Base-by-base conservation (phyloP, 2,329 filamentous ascomycete genomes). In the Fusarium euwallaceae region DNA sequence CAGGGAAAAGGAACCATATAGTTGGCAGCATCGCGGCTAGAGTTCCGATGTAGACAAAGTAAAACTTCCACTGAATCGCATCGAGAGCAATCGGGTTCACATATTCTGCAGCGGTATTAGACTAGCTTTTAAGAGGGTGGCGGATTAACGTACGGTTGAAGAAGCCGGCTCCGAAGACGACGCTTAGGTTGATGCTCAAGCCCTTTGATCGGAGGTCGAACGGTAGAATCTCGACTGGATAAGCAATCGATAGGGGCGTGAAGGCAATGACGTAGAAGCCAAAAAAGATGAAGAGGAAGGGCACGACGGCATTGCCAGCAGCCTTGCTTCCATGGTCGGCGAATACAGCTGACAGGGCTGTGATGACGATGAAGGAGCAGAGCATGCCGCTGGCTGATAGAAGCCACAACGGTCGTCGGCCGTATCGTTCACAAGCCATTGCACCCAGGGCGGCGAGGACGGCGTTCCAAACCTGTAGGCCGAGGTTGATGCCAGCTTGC, bases 1-100 rank as follows among this genome's bases (percentile, higher is more conserved):
- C 72, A 0, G 72, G 72, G 14, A 74, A 74, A 6, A 66, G 29
- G 11, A 74, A 72, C 68, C 65, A 75, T 11, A 74, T 67, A 9
- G 63, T 59, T 0, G 29, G 48, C 2, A 69, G 27, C 29, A 70
- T 56, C 10, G 55, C 48, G 1, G 69, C 16, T 10, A 75, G 58
- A 1, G 61, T 61, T 4, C 43, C 72, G 2, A 74, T 62, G 43
- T 74, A 75, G 14, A 75, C 71, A 8, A 66, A 51, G 45, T 74
- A 75, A 14, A 62, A 75, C 34, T 61, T 71, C 72, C 72, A 75
- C 12, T 53, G 37, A 1, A 75, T 70, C 7, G 27, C 62, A 6
- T 72, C 68, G 10, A 75, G 66, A 0, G 69, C 69, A n/a, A 74
- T 69, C 1, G 72, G 72, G 9, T 75, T 75, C 14, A 75, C 72